Evolutionary conservation across 2,329 filamentous ascomycete species (phyloP).

Genomic region (Calonectria pseudoturangicola): DNA sequence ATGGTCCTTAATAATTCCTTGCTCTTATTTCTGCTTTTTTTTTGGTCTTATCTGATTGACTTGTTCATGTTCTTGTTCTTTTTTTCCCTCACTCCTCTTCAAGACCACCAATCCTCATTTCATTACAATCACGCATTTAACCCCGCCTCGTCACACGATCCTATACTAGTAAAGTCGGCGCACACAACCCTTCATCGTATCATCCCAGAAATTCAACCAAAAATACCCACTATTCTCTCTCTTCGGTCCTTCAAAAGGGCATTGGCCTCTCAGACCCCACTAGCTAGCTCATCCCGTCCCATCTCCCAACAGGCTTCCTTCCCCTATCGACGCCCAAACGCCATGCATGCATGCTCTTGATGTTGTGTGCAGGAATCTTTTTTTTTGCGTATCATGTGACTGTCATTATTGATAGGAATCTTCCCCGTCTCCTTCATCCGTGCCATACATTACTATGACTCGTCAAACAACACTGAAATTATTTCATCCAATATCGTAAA

Average conservation of each 20-base stretch:
- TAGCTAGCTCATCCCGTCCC: constrained; percentile 32
- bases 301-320: constrained; percentile 20
- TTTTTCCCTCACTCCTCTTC: background rate
- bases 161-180: constrained; percentile 12
- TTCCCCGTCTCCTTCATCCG: constrained; percentile 20
- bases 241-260: constrained; percentile 21
- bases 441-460: constrained; percentile 51
- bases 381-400: constrained; percentile 15
- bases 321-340: constrained; percentile 40
- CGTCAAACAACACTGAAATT: constrained; percentile 77
- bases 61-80: background rate
- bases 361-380: constrained; percentile 14
- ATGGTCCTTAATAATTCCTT: background rate
- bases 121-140: constrained; percentile 17
- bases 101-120: background rate
- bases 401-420: background rate
- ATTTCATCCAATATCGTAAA: constrained; percentile 84
- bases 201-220: constrained; percentile 17
- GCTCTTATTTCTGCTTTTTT: too few species aligned
- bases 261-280: constrained; percentile 21
- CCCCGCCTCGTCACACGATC: constrained; percentile 20
- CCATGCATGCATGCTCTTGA: constrained; percentile 25
- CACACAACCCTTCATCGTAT: constrained; percentile 23
- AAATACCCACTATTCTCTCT: constrained; percentile 18
- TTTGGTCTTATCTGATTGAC: too few species aligned